phyloP scores from a whole-genome alignment of 441 rosid species.

The Mallotus repandus region DNA sequence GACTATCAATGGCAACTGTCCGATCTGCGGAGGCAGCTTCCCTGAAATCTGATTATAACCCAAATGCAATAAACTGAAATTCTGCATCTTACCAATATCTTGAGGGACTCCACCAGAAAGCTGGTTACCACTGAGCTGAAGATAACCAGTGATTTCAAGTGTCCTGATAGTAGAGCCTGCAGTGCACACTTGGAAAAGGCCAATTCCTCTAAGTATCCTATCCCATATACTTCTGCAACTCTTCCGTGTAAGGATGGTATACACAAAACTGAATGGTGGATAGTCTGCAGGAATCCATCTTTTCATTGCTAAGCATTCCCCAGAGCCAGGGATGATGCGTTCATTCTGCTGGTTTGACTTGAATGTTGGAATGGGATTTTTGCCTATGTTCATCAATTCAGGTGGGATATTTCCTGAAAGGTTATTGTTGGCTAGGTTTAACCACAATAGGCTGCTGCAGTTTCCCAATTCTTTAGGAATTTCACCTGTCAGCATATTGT shows the following conservation, averaged over 20 bases:
- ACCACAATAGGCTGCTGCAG: slow-evolving; percentile 79
- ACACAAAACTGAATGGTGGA: slow-evolving; percentile 77
- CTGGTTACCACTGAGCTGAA: slow-evolving; percentile 68
- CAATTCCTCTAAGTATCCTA: slow-evolving; percentile 57
- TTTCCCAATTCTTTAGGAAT: slow-evolving; percentile 73
- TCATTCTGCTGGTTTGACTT: slow-evolving; percentile 37
- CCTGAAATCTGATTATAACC: slow-evolving; percentile 60
- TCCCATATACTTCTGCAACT: slow-evolving; percentile 82
- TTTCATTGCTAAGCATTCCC: slow-evolving; percentile 73
- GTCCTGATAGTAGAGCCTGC: slow-evolving; percentile 38
- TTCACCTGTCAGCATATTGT: slow-evolving; percentile 59
- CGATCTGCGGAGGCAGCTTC: slow-evolving; percentile 54
- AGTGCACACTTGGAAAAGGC: slow-evolving; percentile 58
- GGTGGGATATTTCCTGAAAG: slow-evolving; percentile 61
- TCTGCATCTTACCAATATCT: slow-evolving; percentile 55
- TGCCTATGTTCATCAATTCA: slow-evolving; percentile 60
- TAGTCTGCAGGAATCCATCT: slow-evolving; percentile 97
- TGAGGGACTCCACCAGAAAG: slow-evolving; percentile 66
- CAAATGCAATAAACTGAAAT: slow-evolving; percentile 64
- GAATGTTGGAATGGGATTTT: slow-evolving; percentile 51
- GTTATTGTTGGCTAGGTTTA: slow-evolving; percentile 74
- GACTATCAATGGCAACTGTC: slow-evolving; percentile 62
- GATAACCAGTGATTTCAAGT: slow-evolving; percentile 60
- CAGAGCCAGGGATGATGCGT: slow-evolving; percentile 48
- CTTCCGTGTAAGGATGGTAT: slow-evolving; percentile 60